A percentile compares a stretch with the other conserved stretches of the same genome.
These are phyloP conservation scores for Cladorrhinum samala DNA, from an alignment of 495 filamentous ascomycete species.

Conservation along the genomic window DNA sequence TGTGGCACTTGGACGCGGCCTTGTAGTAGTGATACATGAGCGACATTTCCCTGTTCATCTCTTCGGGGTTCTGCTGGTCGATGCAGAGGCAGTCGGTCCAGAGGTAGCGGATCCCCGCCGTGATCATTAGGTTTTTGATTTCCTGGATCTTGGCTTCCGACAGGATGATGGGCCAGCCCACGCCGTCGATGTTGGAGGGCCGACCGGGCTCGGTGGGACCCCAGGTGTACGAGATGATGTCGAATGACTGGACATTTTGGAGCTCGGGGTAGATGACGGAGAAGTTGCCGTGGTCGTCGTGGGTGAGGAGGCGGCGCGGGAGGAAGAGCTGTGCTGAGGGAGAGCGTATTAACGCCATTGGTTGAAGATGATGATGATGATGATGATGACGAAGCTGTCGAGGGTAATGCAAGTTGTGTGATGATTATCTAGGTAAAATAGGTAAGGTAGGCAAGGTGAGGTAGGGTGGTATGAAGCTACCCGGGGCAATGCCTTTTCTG, in stretches of 20 bases:
- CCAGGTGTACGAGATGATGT: not conserved
- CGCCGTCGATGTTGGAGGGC: not conserved
- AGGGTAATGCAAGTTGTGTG: too few relatives aligned
- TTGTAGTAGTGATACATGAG: slow-evolving; percentile 21
- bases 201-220: not conserved
- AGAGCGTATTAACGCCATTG: too few relatives aligned
- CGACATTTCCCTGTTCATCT: slow-evolving; percentile 1
- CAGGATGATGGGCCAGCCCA: not conserved
- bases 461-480: too few relatives aligned
- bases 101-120: not conserved
- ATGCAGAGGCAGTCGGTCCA: not conserved
- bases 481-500: too few relatives aligned
- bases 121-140: not conserved
- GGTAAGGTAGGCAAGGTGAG: too few relatives aligned
- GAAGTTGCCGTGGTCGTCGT: not conserved
- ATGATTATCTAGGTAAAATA: too few relatives aligned
- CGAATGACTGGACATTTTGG: not conserved
- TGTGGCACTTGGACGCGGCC: slow-evolving; percentile 14
- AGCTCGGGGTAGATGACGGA: not conserved
- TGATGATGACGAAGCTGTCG: too few relatives aligned
- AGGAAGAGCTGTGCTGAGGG: too few relatives aligned
- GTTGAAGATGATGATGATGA: too few relatives aligned
- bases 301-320: not conserved
- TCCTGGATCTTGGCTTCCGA: not conserved
- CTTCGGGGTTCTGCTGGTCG: not conserved